These are phyloP conservation scores for Taxawa tesnikishii DNA, from an alignment of 2,329 filamentous ascomycete species.

Conservation along the genomic window DNA sequence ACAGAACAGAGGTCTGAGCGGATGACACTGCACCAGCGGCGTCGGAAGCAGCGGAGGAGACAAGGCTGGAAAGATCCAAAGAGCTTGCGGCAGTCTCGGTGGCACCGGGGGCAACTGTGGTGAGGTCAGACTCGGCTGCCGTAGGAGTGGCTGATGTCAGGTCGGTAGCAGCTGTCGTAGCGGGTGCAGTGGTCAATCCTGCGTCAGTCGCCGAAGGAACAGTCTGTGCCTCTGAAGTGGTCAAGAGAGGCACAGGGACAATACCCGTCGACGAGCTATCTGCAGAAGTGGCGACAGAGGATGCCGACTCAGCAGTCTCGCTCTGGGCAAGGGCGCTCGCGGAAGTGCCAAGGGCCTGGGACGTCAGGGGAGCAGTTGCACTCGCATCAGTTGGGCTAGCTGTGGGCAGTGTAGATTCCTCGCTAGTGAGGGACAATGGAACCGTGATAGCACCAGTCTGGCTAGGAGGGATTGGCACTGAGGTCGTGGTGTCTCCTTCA, in stretches of 20 bases:
- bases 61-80: slow-evolving; percentile 9
- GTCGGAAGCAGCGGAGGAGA: slow-evolving; percentile 14
- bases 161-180: background rate
- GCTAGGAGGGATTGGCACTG: too few species aligned
- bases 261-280: too few species aligned
- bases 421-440: too few species aligned
- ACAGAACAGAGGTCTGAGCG: slow-evolving; percentile 9
- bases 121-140: background rate
- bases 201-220: too few species aligned
- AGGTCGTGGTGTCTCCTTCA: slow-evolving; percentile 1
- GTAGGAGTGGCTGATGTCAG: background rate
- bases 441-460: too few species aligned
- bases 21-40: slow-evolving; percentile 9
- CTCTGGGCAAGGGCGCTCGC: too few species aligned
- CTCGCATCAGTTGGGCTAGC: background rate
- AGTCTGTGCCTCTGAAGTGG: too few species aligned
- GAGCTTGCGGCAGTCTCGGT: slow-evolving; percentile 2
- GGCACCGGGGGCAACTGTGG: background rate
- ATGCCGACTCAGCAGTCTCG: too few species aligned
- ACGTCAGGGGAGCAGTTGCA: background rate
- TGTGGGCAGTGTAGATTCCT: background rate
- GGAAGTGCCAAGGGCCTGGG: too few species aligned
- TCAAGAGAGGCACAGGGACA: too few species aligned
- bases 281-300: too few species aligned
- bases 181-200: slow-evolving; percentile 1